Evolutionary conservation across 495 filamentous ascomycete species (phyloP), one percentile per base, ranked within the genome.

Genomic region (Podospora bellae-mahoneyi): DNA sequence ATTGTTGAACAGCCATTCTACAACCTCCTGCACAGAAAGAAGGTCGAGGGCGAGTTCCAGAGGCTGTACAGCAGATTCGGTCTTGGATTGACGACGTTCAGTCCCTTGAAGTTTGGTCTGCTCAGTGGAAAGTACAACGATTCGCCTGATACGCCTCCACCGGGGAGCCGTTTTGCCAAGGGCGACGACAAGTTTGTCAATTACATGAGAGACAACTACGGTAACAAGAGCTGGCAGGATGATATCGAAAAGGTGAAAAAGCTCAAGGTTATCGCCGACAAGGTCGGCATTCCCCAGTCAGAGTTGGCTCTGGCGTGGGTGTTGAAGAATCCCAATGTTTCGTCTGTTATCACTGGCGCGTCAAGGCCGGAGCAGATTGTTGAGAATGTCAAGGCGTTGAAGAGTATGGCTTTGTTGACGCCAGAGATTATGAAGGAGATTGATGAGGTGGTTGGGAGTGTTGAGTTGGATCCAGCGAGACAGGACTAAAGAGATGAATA

Each of bases 111-210:
- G 71, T 83, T 82, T 23, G 91, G 91, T 0, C 68, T 92, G 10
- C 76, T 94, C 67, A 91, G 86, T 0, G 91, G 91, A 5, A 94
- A 93, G 77, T 93, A 94, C 78, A 91, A 91, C 76, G 84, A 90
- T 54, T 82, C 68, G 9, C 89, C 73, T 23, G 73, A 72, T 39
- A 83, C 79, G 6, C 78, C 86, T 28, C 85, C 85, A 13, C 73
- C 78, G 26, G 84, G 79, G 57, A 84, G 81, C 4, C 78, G 86
- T 9, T 81, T 86, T 60, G 77, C 76, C 54, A 78, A 76, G 60
- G 72, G 75, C 30, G 69, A 71, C 2, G 76, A 77, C 34, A 71
- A 74, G 70, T 78, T 78, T 66, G 71, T 84, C 53, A 74, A 64
- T 76, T 60, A 71, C 69, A 16, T 78, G 84, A 68, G 75, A 61